Conservation (phyloP, 1,284 basidiomycete species). For the Microbotryomycetes sp. region DNA sequence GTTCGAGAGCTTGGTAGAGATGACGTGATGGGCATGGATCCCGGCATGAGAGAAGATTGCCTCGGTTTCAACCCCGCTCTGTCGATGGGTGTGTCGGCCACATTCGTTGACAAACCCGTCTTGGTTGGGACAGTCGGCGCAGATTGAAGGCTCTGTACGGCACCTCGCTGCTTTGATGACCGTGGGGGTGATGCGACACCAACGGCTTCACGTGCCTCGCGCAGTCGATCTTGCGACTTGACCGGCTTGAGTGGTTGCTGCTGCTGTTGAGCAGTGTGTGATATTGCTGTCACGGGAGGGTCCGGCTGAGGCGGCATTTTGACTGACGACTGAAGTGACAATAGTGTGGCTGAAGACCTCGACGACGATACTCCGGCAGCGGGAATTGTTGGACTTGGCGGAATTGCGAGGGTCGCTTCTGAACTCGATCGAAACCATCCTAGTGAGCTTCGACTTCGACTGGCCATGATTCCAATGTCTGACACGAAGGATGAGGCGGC, state of each 20-base stretch:
- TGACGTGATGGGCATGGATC: not conserved
- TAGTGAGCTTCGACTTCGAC: slow-evolving; percentile 10
- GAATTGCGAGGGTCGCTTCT: slow-evolving; percentile 17
- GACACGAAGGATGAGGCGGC: slow-evolving; percentile 17
- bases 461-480: slow-evolving; percentile 14
- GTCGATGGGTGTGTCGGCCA: slow-evolving; percentile 1
- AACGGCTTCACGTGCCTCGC: slow-evolving; percentile 7
- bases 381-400: not conserved
- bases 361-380: not conserved
- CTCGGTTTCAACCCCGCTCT: not conserved
- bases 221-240: slow-evolving; percentile 5
- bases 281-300: too few species aligned
- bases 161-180: not conserved
- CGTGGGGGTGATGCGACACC: not conserved
- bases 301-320: not conserved
- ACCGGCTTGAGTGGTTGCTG: not conserved
- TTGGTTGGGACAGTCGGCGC: slow-evolving; percentile 1
- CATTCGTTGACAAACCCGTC: not conserved
- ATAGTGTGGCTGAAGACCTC: slow-evolving; percentile 1
- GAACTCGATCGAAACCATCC: slow-evolving; percentile 31
- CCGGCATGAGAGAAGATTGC: not conserved
- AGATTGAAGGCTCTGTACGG: not conserved
- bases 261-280: not conserved
- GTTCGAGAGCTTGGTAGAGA: not conserved
- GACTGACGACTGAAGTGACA: not conserved